Evolutionary conservation across 495 filamentous ascomycete genomes (phyloP).

Genomic region (Xylaria cubensis): DNA sequence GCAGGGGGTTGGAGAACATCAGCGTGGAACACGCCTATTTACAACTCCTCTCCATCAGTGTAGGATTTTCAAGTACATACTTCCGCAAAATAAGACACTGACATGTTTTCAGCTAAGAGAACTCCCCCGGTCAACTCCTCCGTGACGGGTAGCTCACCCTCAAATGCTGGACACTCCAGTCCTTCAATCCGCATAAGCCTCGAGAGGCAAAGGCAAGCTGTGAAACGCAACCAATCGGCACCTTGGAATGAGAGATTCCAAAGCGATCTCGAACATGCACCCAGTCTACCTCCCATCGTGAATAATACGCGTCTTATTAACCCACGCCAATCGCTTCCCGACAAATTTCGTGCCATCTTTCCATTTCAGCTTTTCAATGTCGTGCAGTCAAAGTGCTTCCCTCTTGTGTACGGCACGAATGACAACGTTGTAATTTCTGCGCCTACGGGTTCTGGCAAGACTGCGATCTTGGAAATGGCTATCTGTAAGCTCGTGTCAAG

Average conservation of each 20-base stretch:
- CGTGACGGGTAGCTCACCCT: conserved; percentile 44
- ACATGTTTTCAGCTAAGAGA: conserved; percentile 30
- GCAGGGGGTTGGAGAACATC: conserved; percentile 36
- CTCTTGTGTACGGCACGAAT: conserved; percentile 70
- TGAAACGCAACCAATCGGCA: conserved; percentile 18
- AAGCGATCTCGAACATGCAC: conserved; percentile 35
- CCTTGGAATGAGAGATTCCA: conserved; percentile 29
- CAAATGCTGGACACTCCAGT: conserved; percentile 42
- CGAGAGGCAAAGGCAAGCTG: conserved; percentile 31
- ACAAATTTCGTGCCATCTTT: conserved; percentile 79
- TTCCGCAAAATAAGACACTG: conserved; percentile 21
- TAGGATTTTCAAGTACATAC: conserved; percentile 28
- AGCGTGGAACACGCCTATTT: conserved; percentile 37
- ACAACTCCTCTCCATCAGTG: conserved; percentile 43
- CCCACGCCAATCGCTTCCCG: conserved; percentile 71
- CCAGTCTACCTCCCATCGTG: conserved; percentile 46
- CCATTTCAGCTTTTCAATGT: conserved; percentile 87
- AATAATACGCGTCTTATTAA: conserved; percentile 77
- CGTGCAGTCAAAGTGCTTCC: conserved; percentile 88
- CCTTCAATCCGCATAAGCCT: conserved; percentile 47
- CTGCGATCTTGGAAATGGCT: conserved; percentile 86
- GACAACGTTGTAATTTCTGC: conserved; percentile 90
- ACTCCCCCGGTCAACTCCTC: conserved; percentile 29
- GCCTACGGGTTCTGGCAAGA: conserved; percentile 95
- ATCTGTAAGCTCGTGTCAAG: conserved; percentile 78